These are phyloP conservation scores for Petunia hybrid DNA, from an alignment of 305 asterid genomes.

Conservation along the genomic window DNA sequence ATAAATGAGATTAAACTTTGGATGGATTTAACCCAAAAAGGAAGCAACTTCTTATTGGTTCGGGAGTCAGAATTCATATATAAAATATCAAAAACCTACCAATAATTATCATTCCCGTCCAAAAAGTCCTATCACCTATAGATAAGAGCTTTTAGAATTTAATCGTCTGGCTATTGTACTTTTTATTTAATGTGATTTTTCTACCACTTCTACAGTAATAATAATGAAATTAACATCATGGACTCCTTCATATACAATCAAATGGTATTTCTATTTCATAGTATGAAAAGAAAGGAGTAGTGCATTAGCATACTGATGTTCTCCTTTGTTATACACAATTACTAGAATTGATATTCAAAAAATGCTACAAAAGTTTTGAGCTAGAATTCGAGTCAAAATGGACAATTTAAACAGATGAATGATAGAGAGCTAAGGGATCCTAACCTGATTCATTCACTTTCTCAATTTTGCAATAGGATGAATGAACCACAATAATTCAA, in stretches of 20 bases:
- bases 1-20: too few species aligned
- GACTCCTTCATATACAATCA: background rate
- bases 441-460: background rate
- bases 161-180: too few species aligned
- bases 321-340: slow-evolving; percentile 3
- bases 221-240: background rate
- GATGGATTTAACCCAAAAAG: too few species aligned
- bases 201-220: background rate
- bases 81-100: slow-evolving; percentile 3
- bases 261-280: background rate
- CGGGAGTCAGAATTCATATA: too few species aligned
- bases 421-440: background rate
- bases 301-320: background rate
- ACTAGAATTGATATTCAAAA: slow-evolving; percentile 4
- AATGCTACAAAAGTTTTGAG: background rate
- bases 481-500: slow-evolving; percentile 6
- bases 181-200: too few species aligned
- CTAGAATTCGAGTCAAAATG: background rate
- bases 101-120: background rate
- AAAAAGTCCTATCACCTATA: too few species aligned
- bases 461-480: background rate
- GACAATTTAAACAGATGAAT: slow-evolving; percentile 8
- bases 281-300: background rate
- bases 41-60: too few species aligned
- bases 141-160: background rate